These are phyloP conservation scores for Annona squamosa DNA, from an alignment of 164 flowering plant genomes.

Conservation along the genomic window DNA sequence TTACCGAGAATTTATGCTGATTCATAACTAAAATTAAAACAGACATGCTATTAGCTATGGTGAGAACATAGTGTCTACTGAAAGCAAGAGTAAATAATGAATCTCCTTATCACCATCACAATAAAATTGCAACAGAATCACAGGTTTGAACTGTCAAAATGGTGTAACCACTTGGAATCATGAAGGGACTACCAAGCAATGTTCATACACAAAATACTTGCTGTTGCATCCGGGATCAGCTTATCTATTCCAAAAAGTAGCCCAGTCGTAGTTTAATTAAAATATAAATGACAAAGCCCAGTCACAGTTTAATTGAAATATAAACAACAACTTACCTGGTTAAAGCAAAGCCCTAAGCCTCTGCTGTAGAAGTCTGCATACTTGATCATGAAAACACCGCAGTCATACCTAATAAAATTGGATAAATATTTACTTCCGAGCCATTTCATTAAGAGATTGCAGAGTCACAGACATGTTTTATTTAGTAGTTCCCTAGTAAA, in stretches of 20 bases:
- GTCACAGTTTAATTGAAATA: no score
- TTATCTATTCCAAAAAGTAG: not conserved
- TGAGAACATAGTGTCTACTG: no score
- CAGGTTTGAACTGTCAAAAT: not conserved
- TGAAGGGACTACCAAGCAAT: not conserved
- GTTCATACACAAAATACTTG: not conserved
- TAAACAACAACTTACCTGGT: slow-evolving; percentile 46
- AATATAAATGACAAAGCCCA: not conserved
- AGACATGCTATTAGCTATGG: no score
- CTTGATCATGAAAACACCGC: slow-evolving; percentile 97
- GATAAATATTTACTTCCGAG: not conserved
- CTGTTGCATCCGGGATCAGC: not conserved
- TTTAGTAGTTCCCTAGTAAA: not conserved
- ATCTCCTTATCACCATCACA: no score
- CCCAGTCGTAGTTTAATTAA: not conserved
- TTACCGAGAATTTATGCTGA: not conserved
- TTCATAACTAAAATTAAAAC: not conserved
- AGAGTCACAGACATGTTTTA: not conserved
- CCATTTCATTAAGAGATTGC: not conserved
- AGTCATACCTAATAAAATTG: slow-evolving; percentile 57
- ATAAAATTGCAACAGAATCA: no score
- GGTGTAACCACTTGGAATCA: not conserved
- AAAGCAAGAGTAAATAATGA: no score
- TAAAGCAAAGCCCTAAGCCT: slow-evolving; percentile 66
- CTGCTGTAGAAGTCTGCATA: slow-evolving; percentile 93